Evolutionary conservation across 1,139 yeast genomes (phyloP).

Genomic region (Hanseniaspora sp.): DNA sequence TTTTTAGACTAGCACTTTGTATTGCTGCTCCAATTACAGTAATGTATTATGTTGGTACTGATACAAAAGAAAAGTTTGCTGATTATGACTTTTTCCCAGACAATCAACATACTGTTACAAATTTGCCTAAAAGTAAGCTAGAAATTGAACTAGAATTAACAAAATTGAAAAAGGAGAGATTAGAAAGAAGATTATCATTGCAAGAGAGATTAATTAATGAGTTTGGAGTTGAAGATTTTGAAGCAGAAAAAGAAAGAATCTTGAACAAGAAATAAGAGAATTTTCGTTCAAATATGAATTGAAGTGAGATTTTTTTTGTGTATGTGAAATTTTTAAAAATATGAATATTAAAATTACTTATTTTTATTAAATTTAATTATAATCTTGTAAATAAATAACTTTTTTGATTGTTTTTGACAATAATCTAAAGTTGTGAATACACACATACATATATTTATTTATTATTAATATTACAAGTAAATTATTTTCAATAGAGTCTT

Average conservation of each 20-base stretch:
- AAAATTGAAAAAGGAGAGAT: conserved; percentile 62
- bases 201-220: conserved; percentile 62
- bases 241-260: conserved; percentile 32
- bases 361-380: no score
- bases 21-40: conserved; percentile 74
- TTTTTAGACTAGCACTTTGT: conserved; percentile 71
- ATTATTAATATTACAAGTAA: no score
- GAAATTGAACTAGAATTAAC: conserved; percentile 88
- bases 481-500: no score
- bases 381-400: no score
- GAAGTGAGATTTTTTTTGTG: conserved; percentile 44
- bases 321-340: conserved; percentile 55
- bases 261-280: conserved; percentile 21
- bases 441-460: no score
- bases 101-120: conserved; percentile 68
- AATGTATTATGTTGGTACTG: conserved; percentile 86
- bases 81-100: conserved; percentile 98
- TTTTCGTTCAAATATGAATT: conserved; percentile 22
- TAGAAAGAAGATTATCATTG: conserved; percentile 59
- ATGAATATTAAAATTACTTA: no score
- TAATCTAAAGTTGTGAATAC: no score
- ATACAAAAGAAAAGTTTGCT: conserved; percentile 77
- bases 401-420: no score
- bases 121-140: conserved; percentile 84
- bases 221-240: conserved; percentile 46